Percentiles rank a stretch among this genome's conserved stretches.
Evolutionary conservation across 2,329 filamentous ascomycete genomes (phyloP).

Genomic region (Diaporthe vexans): DNA sequence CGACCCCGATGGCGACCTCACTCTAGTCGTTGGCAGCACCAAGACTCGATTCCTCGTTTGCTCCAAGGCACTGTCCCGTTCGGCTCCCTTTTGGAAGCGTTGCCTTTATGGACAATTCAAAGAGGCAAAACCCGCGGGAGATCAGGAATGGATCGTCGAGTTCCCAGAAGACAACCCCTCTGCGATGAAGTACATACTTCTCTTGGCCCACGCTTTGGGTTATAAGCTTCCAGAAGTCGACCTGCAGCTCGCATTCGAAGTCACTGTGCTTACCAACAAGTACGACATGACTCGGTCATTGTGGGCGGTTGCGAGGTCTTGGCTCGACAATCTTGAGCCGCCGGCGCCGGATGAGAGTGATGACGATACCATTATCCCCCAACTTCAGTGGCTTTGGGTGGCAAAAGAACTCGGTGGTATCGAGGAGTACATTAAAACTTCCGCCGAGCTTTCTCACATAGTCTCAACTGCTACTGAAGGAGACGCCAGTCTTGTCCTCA

Average conservation of each 20-base stretch:
- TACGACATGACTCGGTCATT: constrained; percentile 46
- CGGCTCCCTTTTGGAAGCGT: not conserved
- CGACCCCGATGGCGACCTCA: constrained; percentile 14
- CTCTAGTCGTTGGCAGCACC: not conserved
- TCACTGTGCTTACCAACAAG: constrained; percentile 50
- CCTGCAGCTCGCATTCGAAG: constrained; percentile 41
- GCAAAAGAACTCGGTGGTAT: not conserved
- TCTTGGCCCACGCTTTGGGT: constrained; percentile 49
- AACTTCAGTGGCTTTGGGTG: not conserved
- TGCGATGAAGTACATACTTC: not conserved
- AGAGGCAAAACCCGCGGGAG: constrained; percentile 40
- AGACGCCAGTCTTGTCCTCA: too few relatives aligned
- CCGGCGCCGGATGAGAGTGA: not conserved
- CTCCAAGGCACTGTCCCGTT: constrained; percentile 14
- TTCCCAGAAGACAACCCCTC: constrained; percentile 50
- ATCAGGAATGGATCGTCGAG: too few relatives aligned
- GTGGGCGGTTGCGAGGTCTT: not conserved
- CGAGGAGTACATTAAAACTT: not conserved
- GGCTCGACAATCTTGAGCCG: not conserved
- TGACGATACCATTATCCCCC: not conserved
- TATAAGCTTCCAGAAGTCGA: not conserved
- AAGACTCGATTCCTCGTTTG: constrained; percentile 27
- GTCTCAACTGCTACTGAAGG: not conserved
- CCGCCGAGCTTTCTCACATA: not conserved
- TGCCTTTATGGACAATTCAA: constrained; percentile 17